Conservation (phyloP, 2,329 filamentous ascomycete species). For the Aspergillus tamarii region DNA sequence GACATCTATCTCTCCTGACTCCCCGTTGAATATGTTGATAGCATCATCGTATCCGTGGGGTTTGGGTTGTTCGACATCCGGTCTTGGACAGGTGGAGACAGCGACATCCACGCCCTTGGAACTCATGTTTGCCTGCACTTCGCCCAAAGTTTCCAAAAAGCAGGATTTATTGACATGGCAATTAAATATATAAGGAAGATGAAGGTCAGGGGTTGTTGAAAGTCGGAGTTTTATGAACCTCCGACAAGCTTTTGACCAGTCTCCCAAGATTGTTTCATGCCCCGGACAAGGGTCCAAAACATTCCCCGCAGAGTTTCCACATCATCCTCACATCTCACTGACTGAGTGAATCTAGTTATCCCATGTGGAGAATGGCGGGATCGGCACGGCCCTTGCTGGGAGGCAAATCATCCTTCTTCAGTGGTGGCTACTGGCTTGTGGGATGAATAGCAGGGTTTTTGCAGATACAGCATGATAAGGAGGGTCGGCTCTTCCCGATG, state of each 20-base stretch:
- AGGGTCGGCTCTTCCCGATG: background rate
- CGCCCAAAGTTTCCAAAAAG: background rate
- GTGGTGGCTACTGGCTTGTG: background rate
- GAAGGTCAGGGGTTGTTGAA: background rate
- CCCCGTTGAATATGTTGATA: background rate
- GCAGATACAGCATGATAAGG: background rate
- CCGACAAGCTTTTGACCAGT: background rate
- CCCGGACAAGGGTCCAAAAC: background rate
- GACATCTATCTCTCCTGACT: background rate
- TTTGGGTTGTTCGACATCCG: background rate
- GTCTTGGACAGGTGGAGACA: background rate
- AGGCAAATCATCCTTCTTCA: background rate
- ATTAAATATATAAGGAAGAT: background rate
- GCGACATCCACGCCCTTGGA: background rate
- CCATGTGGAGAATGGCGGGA: background rate
- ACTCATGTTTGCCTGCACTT: background rate
- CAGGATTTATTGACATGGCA: background rate
- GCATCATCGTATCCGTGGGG: background rate
- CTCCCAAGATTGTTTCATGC: background rate
- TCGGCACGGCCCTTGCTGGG: too few species aligned
- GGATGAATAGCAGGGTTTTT: background rate
- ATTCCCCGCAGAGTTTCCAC: background rate
- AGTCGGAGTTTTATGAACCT: background rate
- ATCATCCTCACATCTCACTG: background rate
- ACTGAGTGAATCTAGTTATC: background rate